Evolutionary conservation across 2,329 filamentous ascomycete genomes (phyloP), one percentile per base, ranked within the genome.

Genomic region (Thermothelomyces thermophilus): DNA sequence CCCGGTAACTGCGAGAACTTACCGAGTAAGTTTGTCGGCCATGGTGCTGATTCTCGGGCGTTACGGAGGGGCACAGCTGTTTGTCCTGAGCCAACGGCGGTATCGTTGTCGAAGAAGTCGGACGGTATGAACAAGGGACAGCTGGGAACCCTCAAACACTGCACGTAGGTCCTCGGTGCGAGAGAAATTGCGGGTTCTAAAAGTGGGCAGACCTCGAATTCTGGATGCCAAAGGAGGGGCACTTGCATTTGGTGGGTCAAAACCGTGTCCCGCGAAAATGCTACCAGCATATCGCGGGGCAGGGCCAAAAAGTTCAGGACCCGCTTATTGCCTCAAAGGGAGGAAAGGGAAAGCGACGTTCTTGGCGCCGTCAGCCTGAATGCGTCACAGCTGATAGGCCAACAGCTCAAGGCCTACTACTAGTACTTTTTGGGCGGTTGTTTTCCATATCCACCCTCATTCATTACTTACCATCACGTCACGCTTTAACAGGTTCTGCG

Each of bases 1-100:
- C 16, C 16, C 16, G 10, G 45, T 30, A 17, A 17, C 35, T 11
- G 11, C 4, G 19, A 13, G 6, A 50, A 66, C 83, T 63, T 83
- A 95, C 90, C 90, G 87, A 63, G 91, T 97, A 64, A 96, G 82
- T 74, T 87, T 95, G 79, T 95, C 90, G 68, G 87, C 79, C 90
- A 95, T 95, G 66, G 64, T 78, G 72, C 44, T 40, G 49, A 19
- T 40, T 49, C 24, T 56, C 43, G 28, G 35, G 2, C 20, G 42
- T 41, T 36, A 33, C 16, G 13, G 33, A 37, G 41, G 46, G 40
- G 46, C 43, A 52, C 36, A 39, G 45, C 34, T 35, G 28, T 19
- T 35, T 26, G 44, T 36, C 14, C 16, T 13, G 39, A 44, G 39
- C 37, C 17, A 34, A 44, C 14, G 35, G 10, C 17, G 40, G 14